Evolutionary conservation across 2,329 filamentous ascomycete genomes (phyloP).

Genomic region (Onygenales sp.): DNA sequence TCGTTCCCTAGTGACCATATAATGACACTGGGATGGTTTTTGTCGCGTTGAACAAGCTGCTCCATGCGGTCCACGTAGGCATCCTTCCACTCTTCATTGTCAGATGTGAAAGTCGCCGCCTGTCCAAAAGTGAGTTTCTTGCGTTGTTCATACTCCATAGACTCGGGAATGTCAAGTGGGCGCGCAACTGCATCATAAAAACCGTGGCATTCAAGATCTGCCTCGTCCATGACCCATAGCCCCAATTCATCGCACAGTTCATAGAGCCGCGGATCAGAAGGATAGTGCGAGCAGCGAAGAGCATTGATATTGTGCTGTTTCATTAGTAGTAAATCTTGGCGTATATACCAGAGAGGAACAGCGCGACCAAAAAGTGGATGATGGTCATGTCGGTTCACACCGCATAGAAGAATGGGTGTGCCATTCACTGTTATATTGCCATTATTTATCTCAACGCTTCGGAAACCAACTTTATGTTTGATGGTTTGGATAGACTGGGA

Average conservation of each 20-base stretch:
- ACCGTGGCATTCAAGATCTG: conserved; percentile 29
- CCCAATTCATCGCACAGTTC: conserved; percentile 27
- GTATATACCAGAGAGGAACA: conserved; percentile 53
- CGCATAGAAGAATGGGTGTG: conserved; percentile 49
- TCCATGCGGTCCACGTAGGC: conserved; percentile 60
- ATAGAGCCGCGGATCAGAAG: conserved; percentile 32
- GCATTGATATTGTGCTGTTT: conserved; percentile 64
- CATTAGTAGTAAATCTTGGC: conserved; percentile 55
- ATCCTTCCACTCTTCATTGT: conserved; percentile 34
- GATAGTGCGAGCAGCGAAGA: conserved; percentile 59
- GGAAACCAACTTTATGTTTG: conserved; percentile 52
- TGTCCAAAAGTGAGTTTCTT: conserved; percentile 41
- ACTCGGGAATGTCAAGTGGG: conserved; percentile 44
- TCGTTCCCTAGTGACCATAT: conserved; percentile 69
- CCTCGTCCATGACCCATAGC: conserved; percentile 28
- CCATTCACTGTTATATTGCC: conserved; percentile 56
- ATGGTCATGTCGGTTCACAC: conserved; percentile 62
- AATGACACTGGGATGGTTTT: conserved; percentile 61
- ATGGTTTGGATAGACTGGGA: conserved; percentile 27
- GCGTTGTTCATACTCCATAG: conserved; percentile 51
- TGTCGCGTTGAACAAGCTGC: conserved; percentile 58
- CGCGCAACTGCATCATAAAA: conserved; percentile 32
- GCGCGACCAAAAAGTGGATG: conserved; percentile 55
- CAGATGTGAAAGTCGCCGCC: conserved; percentile 19
- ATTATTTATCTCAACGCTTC: conserved; percentile 52